These are phyloP conservation scores for Ceratocystis alfenasii DNA, from an alignment of 2,329 filamentous ascomycete species.

Conservation along the genomic window DNA sequence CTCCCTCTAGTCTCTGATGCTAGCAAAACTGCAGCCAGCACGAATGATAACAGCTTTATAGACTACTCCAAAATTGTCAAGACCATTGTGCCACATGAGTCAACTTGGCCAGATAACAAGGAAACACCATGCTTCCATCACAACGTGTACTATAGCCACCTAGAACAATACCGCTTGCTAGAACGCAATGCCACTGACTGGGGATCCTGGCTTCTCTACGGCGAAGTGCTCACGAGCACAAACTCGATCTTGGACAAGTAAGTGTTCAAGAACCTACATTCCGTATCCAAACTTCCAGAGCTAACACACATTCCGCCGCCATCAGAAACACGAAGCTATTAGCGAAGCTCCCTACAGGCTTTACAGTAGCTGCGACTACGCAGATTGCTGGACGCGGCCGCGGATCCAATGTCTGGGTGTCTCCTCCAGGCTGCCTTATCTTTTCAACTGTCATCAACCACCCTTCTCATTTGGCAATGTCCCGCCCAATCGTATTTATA, in stretches of 20 bases:
- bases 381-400: conserved; percentile 82
- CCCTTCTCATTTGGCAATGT: conserved; percentile 55
- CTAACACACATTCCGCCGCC: background rate
- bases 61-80: conserved; percentile 68
- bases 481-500: conserved; percentile 77
- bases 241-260: conserved; percentile 87
- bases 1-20: conserved; percentile 20
- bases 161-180: conserved; percentile 50
- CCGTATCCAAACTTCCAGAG: background rate
- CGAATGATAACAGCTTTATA: conserved; percentile 46
- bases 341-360: conserved; percentile 65
- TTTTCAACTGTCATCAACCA: conserved; percentile 85
- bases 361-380: conserved; percentile 74
- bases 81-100: conserved; percentile 59
- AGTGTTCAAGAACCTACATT: conserved; percentile 20
- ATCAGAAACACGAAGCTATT: conserved; percentile 64
- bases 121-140: conserved; percentile 83
- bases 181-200: conserved; percentile 50
- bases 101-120: conserved; percentile 52
- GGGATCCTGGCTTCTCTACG: conserved; percentile 70
- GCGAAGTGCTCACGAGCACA: conserved; percentile 85
- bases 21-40: background rate
- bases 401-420: conserved; percentile 89
- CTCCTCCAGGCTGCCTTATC: conserved; percentile 72
- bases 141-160: conserved; percentile 59